These are phyloP conservation scores for Wickerhamomyces chambardii DNA, from an alignment of 805 yeast genomes.

Conservation along the genomic window DNA sequence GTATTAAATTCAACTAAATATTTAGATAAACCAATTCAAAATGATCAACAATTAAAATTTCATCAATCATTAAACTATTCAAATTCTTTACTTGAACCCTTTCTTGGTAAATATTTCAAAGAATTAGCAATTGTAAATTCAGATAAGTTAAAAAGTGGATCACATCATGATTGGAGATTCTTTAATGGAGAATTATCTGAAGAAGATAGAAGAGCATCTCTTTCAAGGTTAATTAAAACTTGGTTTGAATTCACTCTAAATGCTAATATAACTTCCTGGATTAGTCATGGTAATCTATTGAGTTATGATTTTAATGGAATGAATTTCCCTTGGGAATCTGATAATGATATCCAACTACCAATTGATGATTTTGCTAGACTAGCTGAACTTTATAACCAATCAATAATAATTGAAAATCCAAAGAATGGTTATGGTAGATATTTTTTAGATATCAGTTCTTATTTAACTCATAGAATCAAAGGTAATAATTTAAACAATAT, in stretches of 20 bases:
- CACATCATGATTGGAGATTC: slow-evolving; percentile 50
- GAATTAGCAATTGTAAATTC: background rate
- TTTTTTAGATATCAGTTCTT: slow-evolving; percentile 31
- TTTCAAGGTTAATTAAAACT: slow-evolving; percentile 26
- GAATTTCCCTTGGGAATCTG: slow-evolving; percentile 45
- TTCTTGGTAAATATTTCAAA: background rate
- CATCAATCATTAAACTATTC: background rate
- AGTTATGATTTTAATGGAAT: slow-evolving; percentile 51
- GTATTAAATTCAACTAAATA: background rate
- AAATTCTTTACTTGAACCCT: background rate
- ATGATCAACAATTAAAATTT: background rate
- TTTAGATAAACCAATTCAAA: no score
- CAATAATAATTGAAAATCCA: slow-evolving; percentile 32
- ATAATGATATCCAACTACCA: slow-evolving; percentile 44
- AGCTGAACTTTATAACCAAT: slow-evolving; percentile 34
- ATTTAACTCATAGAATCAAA: slow-evolving; percentile 42
- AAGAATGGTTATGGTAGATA: slow-evolving; percentile 39
- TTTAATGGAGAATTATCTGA: slow-evolving; percentile 37
- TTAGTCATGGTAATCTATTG: slow-evolving; percentile 44
- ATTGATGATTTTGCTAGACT: slow-evolving; percentile 27
- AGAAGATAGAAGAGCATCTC: slow-evolving; percentile 18
- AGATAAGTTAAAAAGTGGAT: slow-evolving; percentile 4
- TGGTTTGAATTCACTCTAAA: slow-evolving; percentile 34
- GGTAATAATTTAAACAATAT: slow-evolving; percentile 58
- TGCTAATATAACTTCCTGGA: slow-evolving; percentile 35